phyloP scores from a whole-genome alignment of 1,284 basidiomycete species.

The Xerocomus amazonicus region DNA sequence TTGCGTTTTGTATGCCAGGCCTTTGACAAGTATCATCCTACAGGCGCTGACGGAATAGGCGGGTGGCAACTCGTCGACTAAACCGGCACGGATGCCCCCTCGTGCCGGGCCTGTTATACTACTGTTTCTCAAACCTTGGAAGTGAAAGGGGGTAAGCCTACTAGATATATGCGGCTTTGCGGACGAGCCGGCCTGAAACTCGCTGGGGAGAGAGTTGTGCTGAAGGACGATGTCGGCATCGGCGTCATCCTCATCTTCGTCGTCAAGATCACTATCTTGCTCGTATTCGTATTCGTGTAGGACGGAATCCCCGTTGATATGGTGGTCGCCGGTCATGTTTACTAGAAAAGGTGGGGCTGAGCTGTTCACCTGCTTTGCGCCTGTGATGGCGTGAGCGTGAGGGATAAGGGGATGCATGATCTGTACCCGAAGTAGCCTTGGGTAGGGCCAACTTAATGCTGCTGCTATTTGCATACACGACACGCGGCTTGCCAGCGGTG shows the following conservation, averaged over 20 bases:
- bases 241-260: conserved; percentile 12
- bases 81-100: neutral
- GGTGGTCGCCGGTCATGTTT: conserved; percentile 23
- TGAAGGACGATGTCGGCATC: neutral
- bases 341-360: conserved; percentile 18
- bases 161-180: conserved; percentile 5
- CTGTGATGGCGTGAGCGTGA: conserved; percentile 7
- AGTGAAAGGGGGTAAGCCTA: neutral
- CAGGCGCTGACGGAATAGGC: conserved; percentile 26
- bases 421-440: conserved; percentile 13
- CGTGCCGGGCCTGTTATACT: neutral
- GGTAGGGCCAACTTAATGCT: conserved; percentile 18
- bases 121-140: neutral
- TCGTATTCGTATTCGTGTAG: conserved; percentile 31
- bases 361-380: conserved; percentile 5
- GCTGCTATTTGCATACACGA: conserved; percentile 22
- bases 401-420: neutral
- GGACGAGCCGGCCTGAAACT: conserved; percentile 1
- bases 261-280: conserved; percentile 30
- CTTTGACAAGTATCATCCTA: conserved; percentile 29
- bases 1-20: conserved; percentile 30
- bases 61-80: conserved; percentile 9
- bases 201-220: neutral
- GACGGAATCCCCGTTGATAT: conserved; percentile 18
- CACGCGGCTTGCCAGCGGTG: conserved; percentile 20